Evolutionary conservation across 352 stramenopile species (phyloP), one percentile per base, ranked within the genome.

Genomic region (Albugo laibachii): DNA sequence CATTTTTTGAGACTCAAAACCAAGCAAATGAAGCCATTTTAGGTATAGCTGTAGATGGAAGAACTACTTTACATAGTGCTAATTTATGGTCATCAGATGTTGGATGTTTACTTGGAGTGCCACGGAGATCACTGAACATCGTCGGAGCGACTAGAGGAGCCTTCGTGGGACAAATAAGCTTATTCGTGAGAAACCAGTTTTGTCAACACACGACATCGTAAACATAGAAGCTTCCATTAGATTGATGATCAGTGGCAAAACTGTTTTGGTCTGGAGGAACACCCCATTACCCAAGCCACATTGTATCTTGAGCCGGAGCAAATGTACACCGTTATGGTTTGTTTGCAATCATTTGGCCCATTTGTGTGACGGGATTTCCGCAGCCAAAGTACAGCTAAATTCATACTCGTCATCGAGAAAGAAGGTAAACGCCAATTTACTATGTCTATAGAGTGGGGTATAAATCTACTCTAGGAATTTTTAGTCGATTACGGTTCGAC

Each of bases 321-420:
- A 19, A 51, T 91, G 78, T 84, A 57, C n/a, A 53, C 1, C 0
- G 11, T 3, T 11, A 35, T 38, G 27, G 38, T 39, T 38, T 12
- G 40, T 38, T 13, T 11, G 24, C 36, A 19, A n/a, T n/a, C n/a
- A n/a, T n/a, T n/a, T n/a, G n/a, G n/a, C n/a, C n/a, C n/a, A n/a
- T n/a, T n/a, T 13, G 18, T 19, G 16, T 50, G 14, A 37, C 18
- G 41, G 19, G 31, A n/a, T 3, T 8, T 24, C 3, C 38, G 8
- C 38, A 43, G 20, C 16, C 38, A 8, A 37, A 91, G 77, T 12
- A 47, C 49, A 50, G 84, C 88, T 18, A 62, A 65, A 36, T 95
- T 58, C 50, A 96, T 97, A 49, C 41, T 97, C 5, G 80, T 97
- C 2, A 68, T 97, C 36, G 92, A 97, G 58, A 97, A 97, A 57